Base-by-base conservation (phyloP, 1,284 basidiomycete species). In the Mycosarcoma maydis region DNA sequence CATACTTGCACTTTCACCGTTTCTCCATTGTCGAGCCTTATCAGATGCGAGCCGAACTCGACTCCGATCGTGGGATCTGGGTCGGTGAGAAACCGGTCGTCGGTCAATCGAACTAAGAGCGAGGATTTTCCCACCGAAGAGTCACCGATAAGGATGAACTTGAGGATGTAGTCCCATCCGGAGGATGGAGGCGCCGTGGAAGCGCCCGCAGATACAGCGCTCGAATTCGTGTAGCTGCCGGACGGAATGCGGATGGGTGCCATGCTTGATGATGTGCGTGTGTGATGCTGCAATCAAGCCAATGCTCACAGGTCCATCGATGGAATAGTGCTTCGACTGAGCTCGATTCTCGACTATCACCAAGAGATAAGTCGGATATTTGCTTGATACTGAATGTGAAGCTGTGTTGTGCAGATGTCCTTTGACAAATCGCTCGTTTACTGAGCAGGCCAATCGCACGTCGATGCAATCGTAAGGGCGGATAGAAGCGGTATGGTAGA, bases 61-160 rank as follows among this genome's bases (percentile, higher is more conserved):
- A 81, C 78, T 8, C 79, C 79, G 26, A 81, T 77, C 11, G 79
- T 81, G 2, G 79, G 66, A 29, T 78, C 76, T 0, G 78, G 65
- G 17, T 77, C 68, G 37, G 69, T 45, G 9, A 81, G 54, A 53
- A 80, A 81, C 1, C 77, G 68, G 23, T 80, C 73, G 23, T 81
- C 79, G 19, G 79, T 81, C 10, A 80, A 56, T 0, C 78, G 67
- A 1, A 81, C 71, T 3, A 81, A 65, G 13, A 81, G 44, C 6
- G 78, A 76, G 1, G 78, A 79, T 44, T 81, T 81, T 20, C 79
- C 79, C 0, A 81, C 79, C 23, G 70, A 72, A 3, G 76, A 69
- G 42, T 81, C 79, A 34, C 76, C 77, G 34, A 80, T 76, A 5
- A 78, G 66, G 57, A 80, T 78, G 52, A 78, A 80, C 40, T 80